Evolutionary conservation across 768 basidiomycete genomes (phyloP), one percentile per base, ranked within the genome.

Genomic region (Chlorophyllum brunneum): DNA sequence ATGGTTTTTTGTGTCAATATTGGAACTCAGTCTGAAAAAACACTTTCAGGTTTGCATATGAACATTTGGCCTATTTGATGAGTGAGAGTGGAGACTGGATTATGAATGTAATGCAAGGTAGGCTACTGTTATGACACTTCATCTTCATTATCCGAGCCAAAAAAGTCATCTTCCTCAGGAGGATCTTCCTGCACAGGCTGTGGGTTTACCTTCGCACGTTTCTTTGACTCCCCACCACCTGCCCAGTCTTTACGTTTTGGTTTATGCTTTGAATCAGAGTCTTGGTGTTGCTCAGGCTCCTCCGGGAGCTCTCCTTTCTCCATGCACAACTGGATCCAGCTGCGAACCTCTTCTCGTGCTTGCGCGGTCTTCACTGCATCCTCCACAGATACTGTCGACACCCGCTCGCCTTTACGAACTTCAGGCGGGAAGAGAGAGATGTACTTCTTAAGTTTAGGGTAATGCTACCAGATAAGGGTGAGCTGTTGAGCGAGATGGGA

Each of bases 401-500:
- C 45, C 60, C 63, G 43, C 36, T 68, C 65, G 15, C 68, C 71
- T 31, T 73, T 66, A 41, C 82, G 75, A 6, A 74, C 67, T 61
- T 83, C 82, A 0, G 86, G 80, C 4, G 94, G 92, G 65, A 93
- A 95, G 23, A 98, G 76, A 1, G 93, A 90, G 26, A 97, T 82
- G 64, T 98, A 97, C 72, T 92, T 95, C 62, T 85, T 80, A 9
- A 78, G 73, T 66, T 88, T 92, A 4, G 91, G 91, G 65, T 87
- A 93, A 65, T 92, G 81, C 90, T 92, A 41, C 31, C 2, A 23
- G 11, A 3, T 5, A 27, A 41, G 37, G n/a, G n/a, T 18, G 18
- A 15, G 29, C 22, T 20, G 4, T 50, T n/a, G 16, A 31, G 13
- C 22, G 15, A 33, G 22, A 24, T 13, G 13, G 11, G 20, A 5